Percentiles rank a stretch among this genome's conserved stretches.
Conservation (phyloP, 306 rosid genomes). For the Cicer cuneatum region DNA sequence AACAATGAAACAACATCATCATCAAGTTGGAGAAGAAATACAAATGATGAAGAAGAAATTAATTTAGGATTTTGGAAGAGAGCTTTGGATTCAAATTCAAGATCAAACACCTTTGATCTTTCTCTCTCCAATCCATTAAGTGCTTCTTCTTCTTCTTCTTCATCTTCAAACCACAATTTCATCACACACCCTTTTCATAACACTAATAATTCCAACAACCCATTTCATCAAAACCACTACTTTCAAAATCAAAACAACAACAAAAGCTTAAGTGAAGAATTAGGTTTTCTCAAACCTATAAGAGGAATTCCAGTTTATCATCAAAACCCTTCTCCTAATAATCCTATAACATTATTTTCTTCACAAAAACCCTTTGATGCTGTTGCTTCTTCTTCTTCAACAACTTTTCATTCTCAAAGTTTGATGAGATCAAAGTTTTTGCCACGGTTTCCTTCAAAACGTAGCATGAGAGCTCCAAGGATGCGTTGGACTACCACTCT, state of each 20-base stretch:
- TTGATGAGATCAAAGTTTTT: constrained; percentile 72
- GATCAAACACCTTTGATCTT: constrained; percentile 51
- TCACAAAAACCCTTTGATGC: constrained; percentile 46
- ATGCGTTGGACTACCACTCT: constrained; percentile 98
- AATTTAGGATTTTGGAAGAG: constrained; percentile 90
- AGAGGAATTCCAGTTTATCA: constrained; percentile 93
- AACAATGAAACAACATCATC: constrained; percentile 48
- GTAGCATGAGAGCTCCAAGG: constrained; percentile 95
- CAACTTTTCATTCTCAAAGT: constrained; percentile 56
- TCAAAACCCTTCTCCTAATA: not conserved
- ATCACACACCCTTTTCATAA: constrained; percentile 41
- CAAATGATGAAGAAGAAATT: constrained; percentile 47
- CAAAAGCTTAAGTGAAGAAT: constrained; percentile 58
- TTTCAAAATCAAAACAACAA: constrained; percentile 17
- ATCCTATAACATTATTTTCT: constrained; percentile 56
- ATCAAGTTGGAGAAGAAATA: constrained; percentile 62
- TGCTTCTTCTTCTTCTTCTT: constrained; percentile 18
- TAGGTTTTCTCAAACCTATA: constrained; percentile 83
- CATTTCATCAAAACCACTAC: constrained; percentile 50
- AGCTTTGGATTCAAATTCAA: constrained; percentile 64
- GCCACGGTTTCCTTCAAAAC: constrained; percentile 81
- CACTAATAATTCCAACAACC: not conserved
- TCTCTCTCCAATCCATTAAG: constrained; percentile 59
- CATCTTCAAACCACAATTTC: not conserved
- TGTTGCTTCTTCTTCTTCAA: not conserved